Evolutionary conservation across 139 green algal genomes (phyloP), one percentile per base, ranked within the genome.

Genomic region (Picocystis salinarum): DNA sequence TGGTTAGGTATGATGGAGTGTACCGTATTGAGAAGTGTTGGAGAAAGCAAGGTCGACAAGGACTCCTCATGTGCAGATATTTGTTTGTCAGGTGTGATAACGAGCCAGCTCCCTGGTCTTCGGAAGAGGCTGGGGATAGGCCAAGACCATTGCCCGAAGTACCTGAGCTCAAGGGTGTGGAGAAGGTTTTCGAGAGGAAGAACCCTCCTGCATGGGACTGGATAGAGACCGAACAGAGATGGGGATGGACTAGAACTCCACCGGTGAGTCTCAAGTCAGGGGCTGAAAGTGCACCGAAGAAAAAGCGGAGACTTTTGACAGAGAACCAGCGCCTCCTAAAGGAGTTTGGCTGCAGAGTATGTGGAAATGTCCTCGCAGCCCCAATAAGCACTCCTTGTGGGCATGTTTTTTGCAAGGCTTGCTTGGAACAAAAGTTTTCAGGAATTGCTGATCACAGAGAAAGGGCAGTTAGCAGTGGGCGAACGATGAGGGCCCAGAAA

Each of bases 61-160:
- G 69, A 27, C 59, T 65, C 33, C 73, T 90, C 5, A 66, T 64
- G 41, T 64, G 55, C 28, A 69, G 84, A 39, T 95, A 94, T 66
- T 71, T 95, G 17, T 91, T 95, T 59, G 55, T 88, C 31, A 73
- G 84, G 34, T 85, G 73, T 57, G 84, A 95, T 71, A 95, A 95
- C 61, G 51, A 69, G 23, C 74, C 84, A 2, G 85, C 84, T 1
- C 84, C 84, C 19, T 95, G 84, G 84, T 73, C 58, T 10, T 57
- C 55, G 19, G 65, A 68, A 25, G 66, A n/a, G n/a, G n/a, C n/a
- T n/a, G n/a, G n/a, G n/a, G n/a, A n/a, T n/a, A n/a, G n/a, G n/a
- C n/a, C n/a, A n/a, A n/a, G n/a, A n/a, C n/a, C n/a, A n/a, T n/a
- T 52, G 26, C 26, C 44, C 12, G 11, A 9, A 11, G 46, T 62